Conservation (phyloP, 2,329 filamentous ascomycete species). For the Leptographium radiaticola region DNA sequence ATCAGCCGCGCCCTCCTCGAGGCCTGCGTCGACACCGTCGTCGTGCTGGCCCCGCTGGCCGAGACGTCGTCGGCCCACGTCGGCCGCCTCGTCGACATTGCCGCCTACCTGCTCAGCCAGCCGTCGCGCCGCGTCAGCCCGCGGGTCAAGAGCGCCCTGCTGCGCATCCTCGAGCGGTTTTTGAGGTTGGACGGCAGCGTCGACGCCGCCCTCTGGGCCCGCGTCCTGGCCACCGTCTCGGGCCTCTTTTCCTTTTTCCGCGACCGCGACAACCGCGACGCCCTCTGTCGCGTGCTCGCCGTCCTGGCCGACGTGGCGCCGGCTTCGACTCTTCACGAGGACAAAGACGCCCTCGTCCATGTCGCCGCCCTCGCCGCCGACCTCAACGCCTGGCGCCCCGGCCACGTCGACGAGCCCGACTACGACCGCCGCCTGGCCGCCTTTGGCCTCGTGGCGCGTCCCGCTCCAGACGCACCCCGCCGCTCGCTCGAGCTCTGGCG, state of each 20-base stretch:
- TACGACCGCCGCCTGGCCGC: conserved; percentile 71
- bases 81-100: conserved; percentile 65
- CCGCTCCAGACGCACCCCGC: conserved; percentile 9
- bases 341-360: conserved; percentile 30
- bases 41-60: conserved; percentile 61
- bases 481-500: conserved; percentile 69
- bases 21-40: conserved; percentile 64
- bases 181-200: conserved; percentile 50
- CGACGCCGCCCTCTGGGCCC: conserved; percentile 40
- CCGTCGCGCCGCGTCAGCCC: conserved; percentile 74
- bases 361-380: conserved; percentile 60
- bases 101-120: conserved; percentile 69
- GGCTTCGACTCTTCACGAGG: conserved; percentile 15
- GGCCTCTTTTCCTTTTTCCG: conserved; percentile 85
- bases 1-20: conserved; percentile 65
- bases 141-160: conserved; percentile 66
- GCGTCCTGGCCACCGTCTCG: conserved; percentile 61
- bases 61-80: conserved; percentile 54
- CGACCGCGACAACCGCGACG: conserved; percentile 61
- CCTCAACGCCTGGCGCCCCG: conserved; percentile 65
- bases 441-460: conserved; percentile 61
- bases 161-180: conserved; percentile 72
- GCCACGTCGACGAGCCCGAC: conserved; percentile 71
- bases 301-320: conserved; percentile 51
- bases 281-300: conserved; percentile 59